These are phyloP conservation scores for Xanthoconium purpureum DNA, from an alignment of 768 basidiomycete genomes.

Conservation along the genomic window DNA sequence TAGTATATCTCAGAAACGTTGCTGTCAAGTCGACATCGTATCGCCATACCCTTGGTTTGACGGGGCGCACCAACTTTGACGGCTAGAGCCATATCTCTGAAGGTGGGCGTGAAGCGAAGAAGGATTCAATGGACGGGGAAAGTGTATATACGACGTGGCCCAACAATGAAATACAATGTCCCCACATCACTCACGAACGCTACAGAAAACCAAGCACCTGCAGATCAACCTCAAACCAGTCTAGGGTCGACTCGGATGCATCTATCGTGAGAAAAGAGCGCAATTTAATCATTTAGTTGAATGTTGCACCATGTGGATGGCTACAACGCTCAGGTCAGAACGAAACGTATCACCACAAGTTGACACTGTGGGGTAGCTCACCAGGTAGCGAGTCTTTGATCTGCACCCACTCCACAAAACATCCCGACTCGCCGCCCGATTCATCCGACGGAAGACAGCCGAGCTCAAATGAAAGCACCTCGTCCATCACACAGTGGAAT, in stretches of 20 bases:
- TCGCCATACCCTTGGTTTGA: too few relatives aligned
- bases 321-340: background rate
- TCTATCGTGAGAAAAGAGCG: background rate
- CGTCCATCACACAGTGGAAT: constrained; percentile 6
- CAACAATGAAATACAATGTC: background rate
- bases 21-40: background rate
- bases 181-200: too few relatives aligned
- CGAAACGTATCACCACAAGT: background rate
- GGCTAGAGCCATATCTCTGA: too few relatives aligned
- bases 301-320: constrained; percentile 12
- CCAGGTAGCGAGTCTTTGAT: constrained; percentile 11
- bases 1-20: background rate
- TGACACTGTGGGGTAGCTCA: background rate
- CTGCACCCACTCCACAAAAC: constrained; percentile 12
- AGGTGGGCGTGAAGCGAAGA: too few relatives aligned
- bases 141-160: background rate
- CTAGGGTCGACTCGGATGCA: background rate
- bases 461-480: constrained; percentile 15
- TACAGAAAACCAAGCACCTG: too few relatives aligned
- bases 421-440: constrained; percentile 4
- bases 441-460: constrained; percentile 8
- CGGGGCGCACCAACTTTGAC: too few relatives aligned
- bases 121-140: background rate
- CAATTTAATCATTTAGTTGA: constrained; percentile 2
- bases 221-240: background rate